These are phyloP conservation scores for Picochlorum costavermella DNA, from an alignment of 139 green algal species.

Conservation along the genomic window DNA sequence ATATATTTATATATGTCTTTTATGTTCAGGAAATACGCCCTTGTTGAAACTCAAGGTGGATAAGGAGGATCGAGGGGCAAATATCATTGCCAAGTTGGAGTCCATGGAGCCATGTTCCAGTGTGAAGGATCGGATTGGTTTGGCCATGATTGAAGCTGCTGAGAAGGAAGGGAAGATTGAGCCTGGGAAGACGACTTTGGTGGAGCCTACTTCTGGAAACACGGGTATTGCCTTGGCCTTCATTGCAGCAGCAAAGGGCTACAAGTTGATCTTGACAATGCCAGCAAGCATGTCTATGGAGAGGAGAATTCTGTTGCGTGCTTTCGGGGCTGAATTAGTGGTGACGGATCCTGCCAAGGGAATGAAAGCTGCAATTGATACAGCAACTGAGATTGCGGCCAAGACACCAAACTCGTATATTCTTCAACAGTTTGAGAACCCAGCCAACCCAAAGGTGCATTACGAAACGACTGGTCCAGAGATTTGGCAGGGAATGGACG, in stretches of 20 bases:
- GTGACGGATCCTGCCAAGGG: slow-evolving; percentile 40
- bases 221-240: slow-evolving; percentile 96
- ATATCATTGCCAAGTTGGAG: slow-evolving; percentile 32
- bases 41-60: slow-evolving; percentile 71
- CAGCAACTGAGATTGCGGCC: slow-evolving; percentile 82
- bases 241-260: slow-evolving; percentile 85
- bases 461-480: slow-evolving; percentile 74
- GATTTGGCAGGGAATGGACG: slow-evolving; percentile 76
- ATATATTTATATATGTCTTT: not conserved
- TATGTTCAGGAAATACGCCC: slow-evolving; percentile 75
- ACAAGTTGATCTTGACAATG: slow-evolving; percentile 98
- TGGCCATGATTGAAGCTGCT: slow-evolving; percentile 82
- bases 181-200: slow-evolving; percentile 68
- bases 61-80: slow-evolving; percentile 5
- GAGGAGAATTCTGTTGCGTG: slow-evolving; percentile 80
- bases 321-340: slow-evolving; percentile 60
- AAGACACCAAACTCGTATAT: slow-evolving; percentile 47
- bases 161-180: slow-evolving; percentile 70
- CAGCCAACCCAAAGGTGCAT: slow-evolving; percentile 48
- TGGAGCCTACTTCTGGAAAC: slow-evolving; percentile 92
- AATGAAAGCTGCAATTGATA: slow-evolving; percentile 71
- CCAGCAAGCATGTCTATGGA: slow-evolving; percentile 96
- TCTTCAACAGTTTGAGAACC: slow-evolving; percentile 62
- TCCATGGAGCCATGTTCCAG: slow-evolving; percentile 25
- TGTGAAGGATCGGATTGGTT: slow-evolving; percentile 61